Percentiles rank a stretch among this genome's conserved stretches.
phyloP scores from a whole-genome alignment of 768 basidiomycete genomes.

The Mycena vulgaris region DNA sequence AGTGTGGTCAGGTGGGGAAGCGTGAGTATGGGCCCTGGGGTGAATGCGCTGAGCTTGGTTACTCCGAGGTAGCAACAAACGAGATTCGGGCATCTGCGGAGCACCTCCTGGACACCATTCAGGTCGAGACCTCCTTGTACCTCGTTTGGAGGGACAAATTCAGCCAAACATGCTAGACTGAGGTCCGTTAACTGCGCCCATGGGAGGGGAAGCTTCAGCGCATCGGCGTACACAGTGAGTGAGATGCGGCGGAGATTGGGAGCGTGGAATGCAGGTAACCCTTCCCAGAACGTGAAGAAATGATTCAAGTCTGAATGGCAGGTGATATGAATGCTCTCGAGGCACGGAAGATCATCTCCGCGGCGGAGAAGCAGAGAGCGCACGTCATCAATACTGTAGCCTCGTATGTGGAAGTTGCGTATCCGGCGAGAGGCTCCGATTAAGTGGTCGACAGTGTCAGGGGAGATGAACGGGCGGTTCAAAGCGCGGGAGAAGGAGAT shows the following conservation, averaged over 20 bases:
- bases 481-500: background rate
- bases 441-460: background rate
- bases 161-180: background rate
- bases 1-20: background rate
- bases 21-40: background rate
- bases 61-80: background rate
- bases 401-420: background rate
- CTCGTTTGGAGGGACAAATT: too few species aligned
- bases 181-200: constrained; percentile 19
- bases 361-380: background rate
- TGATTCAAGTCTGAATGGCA: too few species aligned
- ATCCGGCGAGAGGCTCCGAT: background rate
- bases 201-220: background rate
- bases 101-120: background rate
- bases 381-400: background rate
- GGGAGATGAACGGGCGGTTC: background rate
- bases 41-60: background rate
- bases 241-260: background rate
- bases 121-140: background rate
- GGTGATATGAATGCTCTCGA: background rate
- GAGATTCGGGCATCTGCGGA: background rate
- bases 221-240: background rate
- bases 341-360: background rate
- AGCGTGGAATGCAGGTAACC: background rate
- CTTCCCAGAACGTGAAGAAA: background rate